phyloP scores from a whole-genome alignment of 2,329 filamentous ascomycete genomes.

The Alternaria sp. region DNA sequence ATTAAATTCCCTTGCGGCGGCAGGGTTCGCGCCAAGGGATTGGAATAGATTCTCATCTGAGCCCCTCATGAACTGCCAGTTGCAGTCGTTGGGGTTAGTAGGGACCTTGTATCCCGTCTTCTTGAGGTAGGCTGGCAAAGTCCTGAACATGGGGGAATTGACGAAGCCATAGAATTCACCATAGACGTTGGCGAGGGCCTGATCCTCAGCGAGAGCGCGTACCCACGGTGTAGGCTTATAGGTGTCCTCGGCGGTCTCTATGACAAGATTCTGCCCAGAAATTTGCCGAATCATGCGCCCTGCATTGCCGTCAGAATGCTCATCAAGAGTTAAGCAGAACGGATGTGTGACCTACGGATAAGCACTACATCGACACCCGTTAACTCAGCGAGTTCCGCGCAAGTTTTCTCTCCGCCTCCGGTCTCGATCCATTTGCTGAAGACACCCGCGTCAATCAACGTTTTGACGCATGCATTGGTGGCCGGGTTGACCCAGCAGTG shows the following conservation, averaged over 20 bases:
- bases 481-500: slow-evolving; percentile 9
- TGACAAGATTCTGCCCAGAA: slow-evolving; percentile 1
- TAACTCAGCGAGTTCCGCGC: background rate
- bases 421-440: slow-evolving; percentile 9
- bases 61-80: slow-evolving; percentile 9
- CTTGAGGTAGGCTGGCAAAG: slow-evolving; percentile 6
- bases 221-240: slow-evolving; percentile 8
- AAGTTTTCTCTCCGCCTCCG: slow-evolving; percentile 4
- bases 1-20: slow-evolving; percentile 8
- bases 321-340: background rate
- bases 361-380: background rate
- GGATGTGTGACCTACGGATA: background rate
- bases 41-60: slow-evolving; percentile 5
- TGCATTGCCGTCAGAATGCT: background rate
- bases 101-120: slow-evolving; percentile 5
- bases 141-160: slow-evolving; percentile 10
- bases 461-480: slow-evolving; percentile 10
- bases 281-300: background rate
- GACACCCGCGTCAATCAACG: slow-evolving; percentile 8
- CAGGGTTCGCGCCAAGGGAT: slow-evolving; percentile 8
- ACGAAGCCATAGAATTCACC: slow-evolving; percentile 7
- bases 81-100: slow-evolving; percentile 8
- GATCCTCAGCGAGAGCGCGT: slow-evolving; percentile 5
- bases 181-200: slow-evolving; percentile 9
- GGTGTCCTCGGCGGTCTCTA: slow-evolving; percentile 3